Conservation (phyloP, 805 yeast species). For the Metschnikowia reukaufii region DNA sequence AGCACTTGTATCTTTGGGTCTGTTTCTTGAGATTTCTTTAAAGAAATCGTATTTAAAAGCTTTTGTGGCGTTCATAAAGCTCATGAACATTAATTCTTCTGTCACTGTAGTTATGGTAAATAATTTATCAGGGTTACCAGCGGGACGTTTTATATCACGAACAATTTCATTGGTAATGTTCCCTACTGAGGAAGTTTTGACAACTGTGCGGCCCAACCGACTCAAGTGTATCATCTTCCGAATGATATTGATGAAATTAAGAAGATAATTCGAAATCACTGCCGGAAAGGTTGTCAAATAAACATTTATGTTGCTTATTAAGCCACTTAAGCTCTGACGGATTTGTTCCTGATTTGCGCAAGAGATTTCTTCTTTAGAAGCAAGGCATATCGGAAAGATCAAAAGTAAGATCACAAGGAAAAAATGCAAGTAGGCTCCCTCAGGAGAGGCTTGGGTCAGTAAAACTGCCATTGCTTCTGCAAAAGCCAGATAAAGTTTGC, state of each 20-base stretch:
- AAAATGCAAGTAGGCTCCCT: neutral
- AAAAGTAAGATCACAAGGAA: neutral
- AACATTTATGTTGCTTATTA: neutral
- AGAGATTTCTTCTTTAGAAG: neutral
- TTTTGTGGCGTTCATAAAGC: too few species aligned
- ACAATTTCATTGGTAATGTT: neutral
- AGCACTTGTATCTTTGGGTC: too few species aligned
- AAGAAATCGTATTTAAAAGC: too few species aligned
- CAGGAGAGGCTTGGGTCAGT: neutral
- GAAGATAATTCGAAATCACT: too few species aligned
- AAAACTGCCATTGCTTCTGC: neutral
- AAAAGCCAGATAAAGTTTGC: neutral
- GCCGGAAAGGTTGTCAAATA: too few species aligned
- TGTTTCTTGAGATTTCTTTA: too few species aligned
- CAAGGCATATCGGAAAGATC: neutral
- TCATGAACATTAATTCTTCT: too few species aligned
- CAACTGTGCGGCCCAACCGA: neutral
- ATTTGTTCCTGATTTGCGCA: neutral
- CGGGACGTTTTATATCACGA: neutral
- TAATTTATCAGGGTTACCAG: too few species aligned
- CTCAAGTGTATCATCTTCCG: neutral
- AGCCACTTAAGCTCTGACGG: neutral
- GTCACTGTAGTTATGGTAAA: too few species aligned
- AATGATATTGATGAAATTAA: too few species aligned
- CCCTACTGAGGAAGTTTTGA: neutral